Evolutionary conservation across 345 rosid species (phyloP), one percentile per base, ranked within the genome.

Genomic region (Moricandia moricandioides): DNA sequence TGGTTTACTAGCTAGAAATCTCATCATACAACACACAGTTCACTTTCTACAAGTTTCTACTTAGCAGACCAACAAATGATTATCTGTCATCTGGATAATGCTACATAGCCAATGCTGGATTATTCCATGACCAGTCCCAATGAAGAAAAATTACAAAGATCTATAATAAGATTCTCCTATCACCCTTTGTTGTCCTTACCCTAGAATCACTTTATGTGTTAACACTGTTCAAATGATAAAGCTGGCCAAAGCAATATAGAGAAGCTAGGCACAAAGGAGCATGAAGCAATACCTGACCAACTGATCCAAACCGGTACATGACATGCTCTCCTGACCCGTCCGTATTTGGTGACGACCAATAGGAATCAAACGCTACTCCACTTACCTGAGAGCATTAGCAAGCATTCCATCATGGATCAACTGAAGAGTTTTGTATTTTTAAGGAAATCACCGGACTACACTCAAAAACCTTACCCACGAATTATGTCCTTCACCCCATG

Each of bases 401-500:
- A 12, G 0, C 31, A 29, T 79, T 72, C 71, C 39, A 59, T 34
- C 71, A 74, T 49, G 65, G 77, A 69, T 56, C 49, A 49, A 77
- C 76, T 52, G 76, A 31, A 14, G 33, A 47, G 31, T 39, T 39
- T 26, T 47, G 6, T 16, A 26, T 52, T 62, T 5, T 10, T 54
- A 13, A 54, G 14, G 0, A 45, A 11, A 8, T 34, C 27, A 66
- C 26, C 7, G 17, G 4, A 17, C 62, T 71, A 12, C 17, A 6
- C 35, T 18, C 9, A 59, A 74, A 17, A 81, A 81, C 70, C 89
- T 79, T 84, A 96, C 99, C 99, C 99, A 96, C 4, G 99, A 96
- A 74, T 89, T 96, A 81, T 96, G 99, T 58, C 99, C 99, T 81
- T 93, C 99, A 34, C 99, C 99, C 98, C 98, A 93, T 2, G 98